Conservation (phyloP, 768 basidiomycete species). For the Mycena vulgaris region DNA sequence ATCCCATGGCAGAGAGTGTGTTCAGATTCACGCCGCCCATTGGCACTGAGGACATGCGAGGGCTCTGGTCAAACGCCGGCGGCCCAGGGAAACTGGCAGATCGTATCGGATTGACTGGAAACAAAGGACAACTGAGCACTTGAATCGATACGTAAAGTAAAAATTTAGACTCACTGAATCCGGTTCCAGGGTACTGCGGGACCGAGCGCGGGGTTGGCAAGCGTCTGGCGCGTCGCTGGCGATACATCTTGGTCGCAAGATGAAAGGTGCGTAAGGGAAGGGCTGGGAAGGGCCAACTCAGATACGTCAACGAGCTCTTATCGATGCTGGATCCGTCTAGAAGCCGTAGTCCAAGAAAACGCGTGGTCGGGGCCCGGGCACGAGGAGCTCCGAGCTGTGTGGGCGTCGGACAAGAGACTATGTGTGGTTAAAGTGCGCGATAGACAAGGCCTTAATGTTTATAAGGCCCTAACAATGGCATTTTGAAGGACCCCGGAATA, state of each 20-base stretch:
- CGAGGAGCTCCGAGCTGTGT: no score
- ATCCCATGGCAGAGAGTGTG: conserved; percentile 28
- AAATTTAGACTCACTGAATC: conserved; percentile 26
- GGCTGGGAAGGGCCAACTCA: conserved; percentile 1
- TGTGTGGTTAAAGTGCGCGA: no score
- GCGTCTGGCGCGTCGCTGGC: conserved; percentile 12
- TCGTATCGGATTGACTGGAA: conserved; percentile 29
- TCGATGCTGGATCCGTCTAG: conserved; percentile 30
- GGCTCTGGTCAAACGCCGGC: neutral
- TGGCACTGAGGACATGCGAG: conserved; percentile 5
- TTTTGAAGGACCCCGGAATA: no score
- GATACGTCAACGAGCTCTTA: conserved; percentile 28
- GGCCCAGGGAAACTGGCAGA: neutral
- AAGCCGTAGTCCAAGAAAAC: conserved; percentile 20
- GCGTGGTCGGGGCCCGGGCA: conserved; percentile 10
- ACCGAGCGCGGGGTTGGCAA: conserved; percentile 23
- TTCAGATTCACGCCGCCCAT: conserved; percentile 17
- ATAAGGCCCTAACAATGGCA: no score
- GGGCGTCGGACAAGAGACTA: no score
- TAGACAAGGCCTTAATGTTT: no score
- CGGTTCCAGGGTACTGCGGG: conserved; percentile 19
- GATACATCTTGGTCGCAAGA: conserved; percentile 19
- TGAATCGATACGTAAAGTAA: conserved; percentile 22
- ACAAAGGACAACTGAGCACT: neutral
- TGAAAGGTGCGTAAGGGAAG: conserved; percentile 27